Conservation (phyloP, 2,329 filamentous ascomycete genomes). For the Diaporthe eres region DNA sequence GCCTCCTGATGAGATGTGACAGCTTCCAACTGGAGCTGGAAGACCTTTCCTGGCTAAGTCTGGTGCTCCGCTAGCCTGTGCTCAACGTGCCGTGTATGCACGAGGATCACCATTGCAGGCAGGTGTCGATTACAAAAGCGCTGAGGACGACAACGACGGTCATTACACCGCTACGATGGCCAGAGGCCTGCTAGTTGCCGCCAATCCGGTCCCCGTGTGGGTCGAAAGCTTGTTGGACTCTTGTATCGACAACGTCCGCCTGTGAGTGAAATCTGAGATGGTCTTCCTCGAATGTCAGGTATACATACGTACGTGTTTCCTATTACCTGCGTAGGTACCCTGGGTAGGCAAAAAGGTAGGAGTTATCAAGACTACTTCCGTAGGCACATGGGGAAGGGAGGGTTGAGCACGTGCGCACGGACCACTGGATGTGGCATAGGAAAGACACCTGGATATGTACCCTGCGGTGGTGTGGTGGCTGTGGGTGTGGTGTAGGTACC, state of each 20-base stretch:
- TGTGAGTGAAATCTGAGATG: not conserved
- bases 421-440: not conserved
- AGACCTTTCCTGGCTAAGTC: not conserved
- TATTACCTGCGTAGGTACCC: not conserved
- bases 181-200: constrained; percentile 2
- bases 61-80: constrained; percentile 21
- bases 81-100: constrained; percentile 9
- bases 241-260: not conserved
- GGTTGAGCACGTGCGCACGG: not conserved
- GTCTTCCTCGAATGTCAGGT: not conserved
- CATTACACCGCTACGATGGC: not conserved
- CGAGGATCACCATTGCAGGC: not conserved
- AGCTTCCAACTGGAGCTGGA: not conserved
- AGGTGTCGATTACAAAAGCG: not conserved
- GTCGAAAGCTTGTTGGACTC: not conserved
- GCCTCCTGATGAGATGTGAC: constrained; percentile 16
- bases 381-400: not conserved
- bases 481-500: not conserved
- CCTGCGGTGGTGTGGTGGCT: not conserved
- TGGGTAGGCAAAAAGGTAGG: not conserved
- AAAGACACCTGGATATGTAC: not conserved
- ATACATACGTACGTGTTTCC: not conserved
- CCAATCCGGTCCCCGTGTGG: not conserved
- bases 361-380: not conserved
- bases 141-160: not conserved